Conservation (phyloP, 2,329 filamentous ascomycete species). For the Fusarium fracticaudum region DNA sequence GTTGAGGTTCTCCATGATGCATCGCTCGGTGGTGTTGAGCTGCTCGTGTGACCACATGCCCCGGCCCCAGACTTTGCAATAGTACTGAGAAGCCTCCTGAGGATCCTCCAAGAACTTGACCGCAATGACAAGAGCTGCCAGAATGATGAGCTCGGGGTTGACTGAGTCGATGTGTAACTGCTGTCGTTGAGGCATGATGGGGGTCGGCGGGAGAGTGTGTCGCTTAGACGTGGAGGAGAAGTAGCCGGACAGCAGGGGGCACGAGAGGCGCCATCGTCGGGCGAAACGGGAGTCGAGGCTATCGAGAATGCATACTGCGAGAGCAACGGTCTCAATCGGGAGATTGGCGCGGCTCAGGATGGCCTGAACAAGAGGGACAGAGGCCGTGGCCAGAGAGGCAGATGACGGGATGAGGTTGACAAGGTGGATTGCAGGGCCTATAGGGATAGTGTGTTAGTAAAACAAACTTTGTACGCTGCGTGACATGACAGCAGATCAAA, state of each 20-base stretch:
- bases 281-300: constrained; percentile 71
- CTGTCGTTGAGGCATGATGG: constrained; percentile 45
- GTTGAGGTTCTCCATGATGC: constrained; percentile 70
- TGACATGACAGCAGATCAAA: constrained; percentile 10
- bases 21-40: constrained; percentile 71
- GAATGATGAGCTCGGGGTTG: constrained; percentile 69
- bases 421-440: constrained; percentile 73
- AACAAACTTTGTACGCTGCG: constrained; percentile 1
- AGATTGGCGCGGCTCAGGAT: constrained; percentile 67
- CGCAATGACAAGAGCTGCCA: constrained; percentile 71
- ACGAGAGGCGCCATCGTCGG: constrained; percentile 68
- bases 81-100: constrained; percentile 63
- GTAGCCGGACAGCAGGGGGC: constrained; percentile 56
- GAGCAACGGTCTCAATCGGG: constrained; percentile 68
- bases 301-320: constrained; percentile 74
- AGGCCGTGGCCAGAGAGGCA: constrained; percentile 68
- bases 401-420: constrained; percentile 72
- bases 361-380: constrained; percentile 66
- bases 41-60: constrained; percentile 68
- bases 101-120: constrained; percentile 72
- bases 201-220: constrained; percentile 59
- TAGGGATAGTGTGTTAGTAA: constrained; percentile 12
- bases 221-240: constrained; percentile 51
- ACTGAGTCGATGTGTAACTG: constrained; percentile 69
- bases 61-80: constrained; percentile 63